phyloP scores from a whole-genome alignment of 2,329 filamentous ascomycete genomes.

The Purpureocillium takamizusanense region DNA sequence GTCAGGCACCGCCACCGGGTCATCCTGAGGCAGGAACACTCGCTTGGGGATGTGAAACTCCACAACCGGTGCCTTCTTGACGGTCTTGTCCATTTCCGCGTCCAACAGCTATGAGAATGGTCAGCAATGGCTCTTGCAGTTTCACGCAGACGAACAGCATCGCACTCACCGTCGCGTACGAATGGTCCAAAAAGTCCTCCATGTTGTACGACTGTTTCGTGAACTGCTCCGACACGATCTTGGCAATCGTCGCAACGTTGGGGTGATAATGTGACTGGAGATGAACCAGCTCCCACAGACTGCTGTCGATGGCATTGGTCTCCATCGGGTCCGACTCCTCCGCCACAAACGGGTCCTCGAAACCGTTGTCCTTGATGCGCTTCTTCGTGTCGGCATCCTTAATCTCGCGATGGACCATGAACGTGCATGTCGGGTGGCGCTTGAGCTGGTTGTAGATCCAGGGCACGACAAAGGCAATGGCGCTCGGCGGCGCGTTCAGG shows the following conservation, averaged over 20 bases:
- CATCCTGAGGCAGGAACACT: slow-evolving; percentile 54
- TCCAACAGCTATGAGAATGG: slow-evolving; percentile 58
- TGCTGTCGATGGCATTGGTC: slow-evolving; percentile 82
- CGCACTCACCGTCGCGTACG: slow-evolving; percentile 65
- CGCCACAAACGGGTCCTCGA: slow-evolving; percentile 67
- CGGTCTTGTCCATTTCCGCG: slow-evolving; percentile 70
- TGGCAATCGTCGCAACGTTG: slow-evolving; percentile 87
- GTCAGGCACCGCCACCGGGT: slow-evolving; percentile 37
- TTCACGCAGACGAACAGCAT: not conserved
- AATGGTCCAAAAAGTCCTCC: slow-evolving; percentile 96
- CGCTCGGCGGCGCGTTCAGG: slow-evolving; percentile 81
- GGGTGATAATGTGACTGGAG: slow-evolving; percentile 92
- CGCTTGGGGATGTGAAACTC: slow-evolving; percentile 91
- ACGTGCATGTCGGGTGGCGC: slow-evolving; percentile 81
- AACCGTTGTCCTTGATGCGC: slow-evolving; percentile 49
- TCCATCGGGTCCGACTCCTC: slow-evolving; percentile 74
- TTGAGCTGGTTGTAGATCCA: slow-evolving; percentile 95
- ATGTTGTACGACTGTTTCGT: slow-evolving; percentile 91
- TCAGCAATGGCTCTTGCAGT: not conserved
- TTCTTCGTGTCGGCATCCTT: slow-evolving; percentile 49
- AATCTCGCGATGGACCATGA: slow-evolving; percentile 82
- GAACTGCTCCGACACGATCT: slow-evolving; percentile 93
- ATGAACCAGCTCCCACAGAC: slow-evolving; percentile 89
- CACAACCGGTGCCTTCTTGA: slow-evolving; percentile 80
- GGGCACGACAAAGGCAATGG: slow-evolving; percentile 80